Evolutionary conservation across 495 filamentous ascomycete species (phyloP).

Genomic region (Penicillium lagena): DNA sequence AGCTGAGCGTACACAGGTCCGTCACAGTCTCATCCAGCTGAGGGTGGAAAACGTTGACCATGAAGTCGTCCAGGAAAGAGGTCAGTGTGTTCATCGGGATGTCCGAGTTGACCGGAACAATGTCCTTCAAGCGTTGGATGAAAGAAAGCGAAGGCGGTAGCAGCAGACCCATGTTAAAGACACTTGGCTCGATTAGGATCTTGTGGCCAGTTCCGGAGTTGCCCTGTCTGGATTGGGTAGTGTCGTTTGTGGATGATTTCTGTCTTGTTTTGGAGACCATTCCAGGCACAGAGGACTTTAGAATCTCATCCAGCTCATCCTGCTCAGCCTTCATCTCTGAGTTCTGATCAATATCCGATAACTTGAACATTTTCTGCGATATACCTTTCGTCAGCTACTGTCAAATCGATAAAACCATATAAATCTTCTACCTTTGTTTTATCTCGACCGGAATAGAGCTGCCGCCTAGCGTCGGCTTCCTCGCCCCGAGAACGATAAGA

Average conservation of each 20-base stretch:
- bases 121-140: constrained; percentile 81
- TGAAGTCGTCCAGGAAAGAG: constrained; percentile 95
- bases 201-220: constrained; percentile 69
- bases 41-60: constrained; percentile 96
- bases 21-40: constrained; percentile 92
- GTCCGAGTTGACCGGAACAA: constrained; percentile 79
- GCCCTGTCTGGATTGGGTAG: constrained; percentile 28
- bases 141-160: constrained; percentile 92
- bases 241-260: constrained; percentile 28
- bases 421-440: constrained; percentile 48
- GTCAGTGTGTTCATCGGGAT: constrained; percentile 83
- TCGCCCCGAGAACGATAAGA: constrained; percentile 40
- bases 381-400: constrained; percentile 13
- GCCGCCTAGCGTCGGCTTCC: constrained; percentile 44
- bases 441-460: constrained; percentile 59
- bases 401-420: background rate
- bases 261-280: constrained; percentile 73
- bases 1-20: constrained; percentile 76
- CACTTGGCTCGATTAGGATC: constrained; percentile 86
- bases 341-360: constrained; percentile 75
- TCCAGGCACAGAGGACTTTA: constrained; percentile 85
- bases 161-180: constrained; percentile 95
- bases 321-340: constrained; percentile 71
- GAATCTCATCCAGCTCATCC: constrained; percentile 84
- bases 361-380: constrained; percentile 71